Evolutionary conservation across 2,329 filamentous ascomycete species (phyloP), one percentile per base, ranked within the genome.

Genomic region (Furcasterigmium furcatum): DNA sequence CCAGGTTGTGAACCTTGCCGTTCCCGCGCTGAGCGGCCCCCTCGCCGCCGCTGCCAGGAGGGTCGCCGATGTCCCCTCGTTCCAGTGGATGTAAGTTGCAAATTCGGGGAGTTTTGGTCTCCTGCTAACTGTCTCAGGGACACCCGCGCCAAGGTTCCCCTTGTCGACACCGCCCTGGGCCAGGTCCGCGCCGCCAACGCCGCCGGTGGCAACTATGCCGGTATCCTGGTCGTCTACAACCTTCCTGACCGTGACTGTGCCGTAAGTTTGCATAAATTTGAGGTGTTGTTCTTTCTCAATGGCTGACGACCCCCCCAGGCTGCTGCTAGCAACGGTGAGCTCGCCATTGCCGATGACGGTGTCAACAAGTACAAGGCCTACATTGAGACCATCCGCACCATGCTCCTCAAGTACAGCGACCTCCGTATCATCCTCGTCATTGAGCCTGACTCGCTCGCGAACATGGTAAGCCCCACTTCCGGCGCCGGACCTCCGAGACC

Each of bases 1-100:
- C 16, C 75, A 80, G 59, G 68, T 81, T 46, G 68, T 70, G 45
- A 72, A 60, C 29, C 64, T 74, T 16, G 85, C 85, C 8, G 75
- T 87, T 18, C 84, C 85, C 9, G 79, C 77, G 14, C 64, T 88
- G 48, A 77, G 77, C 9, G 72, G 76, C 5, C 69, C 78, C 20
- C 65, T 77, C 58, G 73, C 73, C 13, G 73, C 77, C 16, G 74
- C 71, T 49, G 74, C 76, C 6, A 69, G 71, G 18, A 71, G 68
- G 40, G 75, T 76, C 29, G 76, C 73, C 45, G 66, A 76, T 48
- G 72, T 79, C 1, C 73, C 76, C 21, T 73, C 69, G 41, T 79
- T 76, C 60, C 71, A 73, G 62, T 78, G 72, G 74, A 62, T 74
- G 67, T 76, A 56, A 63, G 67, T 62, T 41, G 41, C 24, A n/a